These are phyloP conservation scores for Tremellales sp. DNA, from an alignment of 1,284 basidiomycete genomes.

Conservation along the genomic window DNA sequence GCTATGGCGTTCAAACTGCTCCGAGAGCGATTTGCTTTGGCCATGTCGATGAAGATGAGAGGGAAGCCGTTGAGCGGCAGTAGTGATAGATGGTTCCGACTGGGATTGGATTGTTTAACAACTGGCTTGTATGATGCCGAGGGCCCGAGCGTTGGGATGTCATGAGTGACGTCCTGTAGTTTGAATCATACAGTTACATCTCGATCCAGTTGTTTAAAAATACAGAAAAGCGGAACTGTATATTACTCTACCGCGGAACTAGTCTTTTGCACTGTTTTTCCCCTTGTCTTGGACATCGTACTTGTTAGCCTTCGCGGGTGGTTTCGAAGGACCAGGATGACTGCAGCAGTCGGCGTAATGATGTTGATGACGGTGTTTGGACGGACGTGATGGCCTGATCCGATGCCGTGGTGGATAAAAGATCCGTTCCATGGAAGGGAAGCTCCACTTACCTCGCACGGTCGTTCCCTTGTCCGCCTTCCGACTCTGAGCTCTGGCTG, in stretches of 20 bases:
- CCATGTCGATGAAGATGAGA: constrained; percentile 60
- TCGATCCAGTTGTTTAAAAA: not conserved
- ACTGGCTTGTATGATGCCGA: constrained; percentile 18
- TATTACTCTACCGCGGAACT: not conserved
- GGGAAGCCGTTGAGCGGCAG: constrained; percentile 58
- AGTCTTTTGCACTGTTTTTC: not conserved
- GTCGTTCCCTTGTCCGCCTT: constrained; percentile 36
- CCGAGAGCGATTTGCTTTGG: constrained; percentile 61
- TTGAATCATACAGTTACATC: not conserved
- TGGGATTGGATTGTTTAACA: constrained; percentile 56
- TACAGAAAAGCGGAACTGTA: not conserved
- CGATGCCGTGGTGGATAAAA: not conserved
- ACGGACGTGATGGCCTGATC: not conserved
- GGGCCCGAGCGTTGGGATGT: constrained; percentile 20
- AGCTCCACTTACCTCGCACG: constrained; percentile 24
- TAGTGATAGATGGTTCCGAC: constrained; percentile 66
- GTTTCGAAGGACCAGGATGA: constrained; percentile 10
- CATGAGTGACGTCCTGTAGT: too few relatives aligned
- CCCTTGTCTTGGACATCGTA: constrained; percentile 22
- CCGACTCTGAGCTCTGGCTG: constrained; percentile 29
- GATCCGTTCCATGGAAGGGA: not conserved
- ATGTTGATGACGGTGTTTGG: constrained; percentile 9
- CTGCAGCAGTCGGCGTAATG: constrained; percentile 22
- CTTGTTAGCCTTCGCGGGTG: constrained; percentile 22
- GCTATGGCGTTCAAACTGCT: constrained; percentile 77